Conservation (phyloP, 768 basidiomycete species). For the Tylopilus cervinicoccineus region DNA sequence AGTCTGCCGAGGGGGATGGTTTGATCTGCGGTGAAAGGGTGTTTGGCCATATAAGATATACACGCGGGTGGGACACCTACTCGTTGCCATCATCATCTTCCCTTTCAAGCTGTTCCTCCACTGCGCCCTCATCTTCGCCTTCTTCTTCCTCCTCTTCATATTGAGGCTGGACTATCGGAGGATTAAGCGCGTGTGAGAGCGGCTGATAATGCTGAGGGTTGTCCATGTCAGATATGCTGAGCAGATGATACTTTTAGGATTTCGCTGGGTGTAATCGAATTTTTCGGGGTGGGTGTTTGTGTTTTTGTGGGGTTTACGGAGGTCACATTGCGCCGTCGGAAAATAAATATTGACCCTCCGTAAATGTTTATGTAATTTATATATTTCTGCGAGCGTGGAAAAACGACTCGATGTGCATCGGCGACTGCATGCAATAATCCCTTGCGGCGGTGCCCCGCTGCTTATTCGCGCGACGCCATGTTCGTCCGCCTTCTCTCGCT, state of each 20-base stretch:
- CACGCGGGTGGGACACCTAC: slow-evolving; percentile 19
- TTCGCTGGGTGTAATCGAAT: slow-evolving; percentile 31
- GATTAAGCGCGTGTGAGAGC: slow-evolving; percentile 73
- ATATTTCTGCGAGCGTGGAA: too few relatives aligned
- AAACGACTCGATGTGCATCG: too few relatives aligned
- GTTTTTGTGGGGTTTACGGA: slow-evolving; percentile 26
- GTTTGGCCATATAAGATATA: slow-evolving; percentile 1
- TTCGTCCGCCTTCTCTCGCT: neutral
- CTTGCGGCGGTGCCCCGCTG: too few relatives aligned
- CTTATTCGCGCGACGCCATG: too few relatives aligned
- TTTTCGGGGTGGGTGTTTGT: slow-evolving; percentile 26
- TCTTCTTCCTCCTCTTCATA: slow-evolving; percentile 59
- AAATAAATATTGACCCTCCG: slow-evolving; percentile 23
- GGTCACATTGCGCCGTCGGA: slow-evolving; percentile 25
- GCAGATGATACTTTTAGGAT: slow-evolving; percentile 21
- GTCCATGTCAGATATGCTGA: slow-evolving; percentile 41
- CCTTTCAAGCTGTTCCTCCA: slow-evolving; percentile 61
- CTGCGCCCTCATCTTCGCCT: slow-evolving; percentile 72
- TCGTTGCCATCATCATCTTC: slow-evolving; percentile 42
- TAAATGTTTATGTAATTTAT: slow-evolving; percentile 20
- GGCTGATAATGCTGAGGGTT: slow-evolving; percentile 81
- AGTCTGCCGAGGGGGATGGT: slow-evolving; percentile 15
- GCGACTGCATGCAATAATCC: too few relatives aligned
- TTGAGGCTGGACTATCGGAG: slow-evolving; percentile 37
- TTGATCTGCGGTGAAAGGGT: slow-evolving; percentile 19